Base-by-base conservation (phyloP, 2,329 filamentous ascomycete species). In the Huntiella decipiens region DNA sequence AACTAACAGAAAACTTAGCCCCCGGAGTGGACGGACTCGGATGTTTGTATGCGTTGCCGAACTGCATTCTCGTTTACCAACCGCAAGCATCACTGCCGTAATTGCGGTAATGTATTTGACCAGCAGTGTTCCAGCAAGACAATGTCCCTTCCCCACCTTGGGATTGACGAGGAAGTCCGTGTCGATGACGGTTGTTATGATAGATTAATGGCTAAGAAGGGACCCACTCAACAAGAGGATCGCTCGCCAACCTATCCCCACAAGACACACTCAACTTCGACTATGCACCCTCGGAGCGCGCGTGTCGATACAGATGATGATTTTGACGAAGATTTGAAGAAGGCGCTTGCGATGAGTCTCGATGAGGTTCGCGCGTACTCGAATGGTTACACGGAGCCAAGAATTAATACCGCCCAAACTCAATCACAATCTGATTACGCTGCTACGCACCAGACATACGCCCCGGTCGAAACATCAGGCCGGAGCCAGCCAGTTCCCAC, bases 11-110 rank as follows among this genome's bases (percentile, higher is more conserved):
- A 13, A 12, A 43, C 19, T 15, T 17, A 93, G 79, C 91, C 91
- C 7, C 91, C 91, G 0, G 91, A 98, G 63, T 98, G 91, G 91
- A 78, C 79, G 43, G 91, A 98, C 63, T 95, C 88, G 8, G 91
- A 98, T 56, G 88, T 98, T 31, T 98, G 91, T 61, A 95, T 98
- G 86, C 81, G 91, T 58, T 98, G 91, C 61, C 78, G 91, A 54
- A 95, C 88, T 10, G 65, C 85, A 13, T 98, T 98, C 56, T 95
- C 85, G 41, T 95, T 98, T 58, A 98, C 88, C 47, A 98, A 98
- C 61, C 79, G 91, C 56, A 98, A 96, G 60, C 91, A 98, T 59
- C 91, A 98, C 61, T 98, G 91, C 57, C 79, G 91, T 53, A 98
- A 98, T 61, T 98, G 91, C 57, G 91, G 91, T 44, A 94, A 91